Percentiles rank a stretch among this genome's conserved stretches.
Evolutionary conservation across 2,329 filamentous ascomycete genomes (phyloP).

Genomic region (Cercospora sesami): DNA sequence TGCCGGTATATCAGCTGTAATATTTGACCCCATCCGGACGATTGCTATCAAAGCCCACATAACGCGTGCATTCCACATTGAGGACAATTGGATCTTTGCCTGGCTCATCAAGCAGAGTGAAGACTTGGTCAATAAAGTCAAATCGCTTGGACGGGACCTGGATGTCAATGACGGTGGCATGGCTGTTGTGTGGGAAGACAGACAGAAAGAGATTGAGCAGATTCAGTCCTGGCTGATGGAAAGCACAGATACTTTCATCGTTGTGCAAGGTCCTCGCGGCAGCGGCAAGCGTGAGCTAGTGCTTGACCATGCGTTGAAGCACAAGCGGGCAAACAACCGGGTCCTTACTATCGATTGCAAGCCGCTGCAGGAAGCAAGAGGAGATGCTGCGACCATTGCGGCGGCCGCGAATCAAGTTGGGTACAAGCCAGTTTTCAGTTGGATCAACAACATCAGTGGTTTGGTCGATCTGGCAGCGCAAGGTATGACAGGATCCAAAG

Average conservation of each 20-base stretch:
- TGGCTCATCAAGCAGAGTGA: conserved; percentile 77
- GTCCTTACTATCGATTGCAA: conserved; percentile 91
- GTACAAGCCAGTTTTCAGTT: conserved; percentile 90
- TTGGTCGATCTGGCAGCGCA: conserved; percentile 90
- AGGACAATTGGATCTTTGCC: conserved; percentile 70
- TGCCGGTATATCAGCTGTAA: conserved; percentile 76
- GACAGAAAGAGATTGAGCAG: conserved; percentile 76
- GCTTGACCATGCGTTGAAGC: conserved; percentile 76
- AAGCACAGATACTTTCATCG: conserved; percentile 86
- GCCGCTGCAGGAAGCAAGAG: conserved; percentile 83
- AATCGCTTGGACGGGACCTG: conserved; percentile 36
- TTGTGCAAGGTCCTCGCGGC: conserved; percentile 87
- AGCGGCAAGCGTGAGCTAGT: conserved; percentile 89
- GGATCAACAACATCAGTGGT: conserved; percentile 92
- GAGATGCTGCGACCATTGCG: conserved; percentile 81
- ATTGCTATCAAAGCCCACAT: conserved; percentile 91
- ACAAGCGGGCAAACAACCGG: conserved; percentile 60
- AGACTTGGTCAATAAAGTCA: conserved; percentile 59
- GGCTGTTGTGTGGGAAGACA: conserved; percentile 82
- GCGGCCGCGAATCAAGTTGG: conserved; percentile 80
- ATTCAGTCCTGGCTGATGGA: conserved; percentile 85
- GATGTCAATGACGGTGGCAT: conserved; percentile 66
- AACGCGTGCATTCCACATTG: conserved; percentile 71
- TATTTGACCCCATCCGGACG: conserved; percentile 92
- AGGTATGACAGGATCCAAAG: conserved; percentile 89